Percentiles rank a stretch among this genome's conserved stretches.
Conservation (phyloP, 441 rosid species). For the Adansonia madagascariensis region DNA sequence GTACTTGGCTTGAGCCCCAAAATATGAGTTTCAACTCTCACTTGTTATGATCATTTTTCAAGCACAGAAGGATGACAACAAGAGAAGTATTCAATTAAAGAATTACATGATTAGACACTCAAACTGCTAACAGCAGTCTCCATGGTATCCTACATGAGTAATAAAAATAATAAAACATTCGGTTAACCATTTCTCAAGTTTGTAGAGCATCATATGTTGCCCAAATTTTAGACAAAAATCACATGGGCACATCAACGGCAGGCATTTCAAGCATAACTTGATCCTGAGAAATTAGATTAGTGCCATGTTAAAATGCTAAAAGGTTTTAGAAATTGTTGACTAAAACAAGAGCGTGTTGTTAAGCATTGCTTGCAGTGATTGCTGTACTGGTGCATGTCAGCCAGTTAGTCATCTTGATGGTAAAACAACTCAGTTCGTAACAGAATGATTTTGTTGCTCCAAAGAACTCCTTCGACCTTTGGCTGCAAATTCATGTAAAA, state of each 20-base stretch:
- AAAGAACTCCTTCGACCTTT: conserved; percentile 37
- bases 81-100: neutral
- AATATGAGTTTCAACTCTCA: neutral
- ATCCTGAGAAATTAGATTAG: neutral
- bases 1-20: conserved; percentile 35
- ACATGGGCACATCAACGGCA: neutral
- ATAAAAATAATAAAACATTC: neutral
- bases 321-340: conserved; percentile 14
- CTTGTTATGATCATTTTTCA: neutral
- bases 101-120: neutral
- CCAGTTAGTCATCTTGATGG: conserved; percentile 28
- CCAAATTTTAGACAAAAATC: neutral
- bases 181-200: neutral
- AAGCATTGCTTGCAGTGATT: conserved; percentile 23
- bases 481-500: conserved; percentile 42
- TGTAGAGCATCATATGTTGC: conserved; percentile 9
- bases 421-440: conserved; percentile 31
- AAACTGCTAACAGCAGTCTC: neutral
- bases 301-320: neutral
- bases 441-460: conserved; percentile 33
- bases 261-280: neutral
- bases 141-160: neutral
- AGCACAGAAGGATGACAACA: neutral
- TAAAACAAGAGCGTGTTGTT: conserved; percentile 7
- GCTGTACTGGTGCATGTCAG: conserved; percentile 39